Percentiles rank a stretch among this genome's conserved stretches.
Evolutionary conservation across 805 yeast genomes (phyloP).

Genomic region (Naumovozyma castellii): DNA sequence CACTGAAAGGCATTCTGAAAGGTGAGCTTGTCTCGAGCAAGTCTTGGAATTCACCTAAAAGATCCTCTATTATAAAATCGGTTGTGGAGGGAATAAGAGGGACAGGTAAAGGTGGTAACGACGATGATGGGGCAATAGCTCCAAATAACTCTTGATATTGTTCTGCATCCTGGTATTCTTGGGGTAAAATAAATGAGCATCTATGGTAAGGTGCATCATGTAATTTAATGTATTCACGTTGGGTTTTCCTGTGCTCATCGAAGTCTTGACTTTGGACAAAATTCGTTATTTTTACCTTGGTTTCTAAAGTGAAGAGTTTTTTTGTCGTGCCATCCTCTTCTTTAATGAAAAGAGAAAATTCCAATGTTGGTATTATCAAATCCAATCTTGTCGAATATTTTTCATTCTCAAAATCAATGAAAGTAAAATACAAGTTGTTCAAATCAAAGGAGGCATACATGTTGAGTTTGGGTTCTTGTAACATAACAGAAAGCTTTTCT

Average conservation of each 20-base stretch:
- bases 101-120: slow-evolving; percentile 52
- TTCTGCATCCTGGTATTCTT: slow-evolving; percentile 36
- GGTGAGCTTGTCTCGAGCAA: neutral
- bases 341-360: slow-evolving; percentile 12
- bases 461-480: slow-evolving; percentile 30
- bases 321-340: slow-evolving; percentile 15
- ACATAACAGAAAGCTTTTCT: slow-evolving; percentile 36
- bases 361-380: slow-evolving; percentile 41
- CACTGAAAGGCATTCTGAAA: neutral
- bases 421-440: slow-evolving; percentile 30
- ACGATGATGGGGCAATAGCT: slow-evolving; percentile 47
- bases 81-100: slow-evolving; percentile 48
- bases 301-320: slow-evolving; percentile 36
- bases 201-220: slow-evolving; percentile 85
- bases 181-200: slow-evolving; percentile 57
- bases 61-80: slow-evolving; percentile 33
- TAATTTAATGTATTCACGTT: slow-evolving; percentile 52
- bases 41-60: slow-evolving; percentile 22
- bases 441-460: slow-evolving; percentile 20
- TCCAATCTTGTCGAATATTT: slow-evolving; percentile 51
- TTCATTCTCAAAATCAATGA: slow-evolving; percentile 62
- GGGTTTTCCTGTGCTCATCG: slow-evolving; percentile 35
- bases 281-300: slow-evolving; percentile 52
- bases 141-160: slow-evolving; percentile 42
- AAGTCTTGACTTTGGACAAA: slow-evolving; percentile 47